These are phyloP conservation scores for Toxoplasma gondii DNA, from an alignment of 169 alveolate species.

Conservation along the genomic window DNA sequence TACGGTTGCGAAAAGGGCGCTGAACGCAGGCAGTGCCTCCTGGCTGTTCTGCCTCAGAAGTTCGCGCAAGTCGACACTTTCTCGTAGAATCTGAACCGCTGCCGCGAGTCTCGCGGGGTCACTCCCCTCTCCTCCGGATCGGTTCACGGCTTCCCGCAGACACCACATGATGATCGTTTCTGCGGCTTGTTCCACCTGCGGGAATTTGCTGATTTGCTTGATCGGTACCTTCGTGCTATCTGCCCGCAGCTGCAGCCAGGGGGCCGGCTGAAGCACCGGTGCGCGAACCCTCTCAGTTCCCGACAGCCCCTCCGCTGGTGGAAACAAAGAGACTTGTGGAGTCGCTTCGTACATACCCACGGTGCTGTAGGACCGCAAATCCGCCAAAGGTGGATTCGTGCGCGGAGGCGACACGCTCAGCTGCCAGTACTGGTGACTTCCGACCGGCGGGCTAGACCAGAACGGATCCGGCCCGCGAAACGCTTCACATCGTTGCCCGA, in stretches of 20 bases:
- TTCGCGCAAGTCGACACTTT: neutral
- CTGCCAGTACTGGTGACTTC: conserved; percentile 35
- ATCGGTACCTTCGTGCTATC: neutral
- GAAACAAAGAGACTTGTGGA: neutral
- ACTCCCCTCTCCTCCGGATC: neutral
- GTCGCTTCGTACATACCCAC: conserved; percentile 18
- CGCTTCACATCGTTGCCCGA: neutral
- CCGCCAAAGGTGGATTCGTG: neutral
- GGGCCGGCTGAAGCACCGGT: neutral
- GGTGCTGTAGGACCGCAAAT: conserved; percentile 10
- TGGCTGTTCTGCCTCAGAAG: neutral
- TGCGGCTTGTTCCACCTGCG: neutral
- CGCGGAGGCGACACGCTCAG: neutral
- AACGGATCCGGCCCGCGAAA: neutral
- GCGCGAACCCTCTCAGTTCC: neutral
- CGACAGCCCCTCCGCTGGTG: neutral
- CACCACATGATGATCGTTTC: neutral
- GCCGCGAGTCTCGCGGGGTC: neutral
- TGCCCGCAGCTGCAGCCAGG: neutral
- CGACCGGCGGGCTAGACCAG: neutral
- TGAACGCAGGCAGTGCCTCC: neutral
- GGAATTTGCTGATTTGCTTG: neutral
- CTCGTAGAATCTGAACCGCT: neutral
- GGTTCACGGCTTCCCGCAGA: neutral
- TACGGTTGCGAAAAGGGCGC: neutral